Base-by-base conservation (phyloP, 306 rosid genomes). In the Purshia tridentata region DNA sequence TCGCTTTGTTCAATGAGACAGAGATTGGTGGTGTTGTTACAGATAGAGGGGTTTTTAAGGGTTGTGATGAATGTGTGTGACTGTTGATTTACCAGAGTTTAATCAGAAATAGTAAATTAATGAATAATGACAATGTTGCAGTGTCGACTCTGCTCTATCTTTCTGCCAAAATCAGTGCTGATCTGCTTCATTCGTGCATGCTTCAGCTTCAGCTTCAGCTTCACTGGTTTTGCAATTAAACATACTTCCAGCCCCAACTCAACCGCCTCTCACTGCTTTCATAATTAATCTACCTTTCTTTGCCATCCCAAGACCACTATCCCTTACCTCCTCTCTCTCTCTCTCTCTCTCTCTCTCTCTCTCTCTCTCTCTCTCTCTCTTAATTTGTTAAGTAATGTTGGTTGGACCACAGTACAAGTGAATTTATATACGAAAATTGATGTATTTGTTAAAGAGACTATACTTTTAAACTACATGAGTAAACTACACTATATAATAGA, bases 171-270 rank as follows among this genome's bases (percentile, higher is more conserved):
- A 47, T 62, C 77, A 65, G 66, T 51, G 53, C 76, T 71, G n/a
- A n/a, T n/a, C 75, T 78, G 77, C 88, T 80, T 78, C 86, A 78
- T 79, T 84, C 75, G 83, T 80, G 80, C 79, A 83, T 52, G 73
- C 44, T 29, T 29, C 35, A 29, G 35, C 35, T 29, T 29, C 81
- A 70, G 83, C 80, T 73, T n/a, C n/a, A 74, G 88, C 83, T 83
- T 78, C 83, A 83, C 88, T 87, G 77, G 52, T 73, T 74, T 89
- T 81, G 86, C 90, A 76, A 80, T 78, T 81, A 60, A 29, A 29
- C 54, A 44, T 58, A 65, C 73, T 79, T 69, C 71, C 70, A 18
- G 46, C 78, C 72, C 77, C 76, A 65, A 61, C 77, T 75, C 86
- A 87, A 80, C 86, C 69, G 66, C 80, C 73, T 88, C 85, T 78